Percentiles rank a stretch among this genome's conserved stretches.
phyloP scores from a whole-genome alignment of 176 grass and related monocot species.

The Calamus simplicifolius region DNA sequence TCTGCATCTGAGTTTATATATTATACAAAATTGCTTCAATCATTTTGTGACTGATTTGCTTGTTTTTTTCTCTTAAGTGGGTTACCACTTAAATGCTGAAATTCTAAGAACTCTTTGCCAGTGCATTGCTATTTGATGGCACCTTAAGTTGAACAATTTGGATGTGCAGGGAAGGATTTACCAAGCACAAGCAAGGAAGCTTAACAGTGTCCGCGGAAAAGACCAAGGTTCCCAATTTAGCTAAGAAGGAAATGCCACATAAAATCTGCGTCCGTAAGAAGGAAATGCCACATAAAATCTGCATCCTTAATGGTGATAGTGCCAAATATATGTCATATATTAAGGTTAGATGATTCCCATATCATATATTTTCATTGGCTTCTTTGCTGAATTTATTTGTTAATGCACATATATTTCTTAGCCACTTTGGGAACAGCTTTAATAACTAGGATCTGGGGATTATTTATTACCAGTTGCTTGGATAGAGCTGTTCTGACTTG shows the following conservation, averaged over 20 bases:
- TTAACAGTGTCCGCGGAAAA: conserved; percentile 6
- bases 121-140: no score
- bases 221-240: background rate
- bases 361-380: background rate
- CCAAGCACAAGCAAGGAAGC: conserved; percentile 29
- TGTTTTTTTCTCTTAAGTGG: no score
- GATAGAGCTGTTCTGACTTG: no score
- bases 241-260: conserved; percentile 11
- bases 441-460: no score
- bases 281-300: conserved; percentile 9
- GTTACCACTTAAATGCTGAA: no score
- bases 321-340: conserved; percentile 64
- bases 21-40: no score
- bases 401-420: background rate
- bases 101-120: no score
- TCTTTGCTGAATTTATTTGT: background rate
- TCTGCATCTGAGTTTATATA: no score
- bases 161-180: conserved; percentile 31
- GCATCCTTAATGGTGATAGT: conserved; percentile 19
- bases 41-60: no score
- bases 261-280: conserved; percentile 4
- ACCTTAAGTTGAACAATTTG: conserved; percentile 4
- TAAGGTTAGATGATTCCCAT: conserved; percentile 30
- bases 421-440: background rate
- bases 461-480: no score